A percentile compares a stretch with the other conserved stretches of the same genome.
phyloP scores from a whole-genome alignment of 73 alveolate species.

The Paraurostyla sp. region DNA sequence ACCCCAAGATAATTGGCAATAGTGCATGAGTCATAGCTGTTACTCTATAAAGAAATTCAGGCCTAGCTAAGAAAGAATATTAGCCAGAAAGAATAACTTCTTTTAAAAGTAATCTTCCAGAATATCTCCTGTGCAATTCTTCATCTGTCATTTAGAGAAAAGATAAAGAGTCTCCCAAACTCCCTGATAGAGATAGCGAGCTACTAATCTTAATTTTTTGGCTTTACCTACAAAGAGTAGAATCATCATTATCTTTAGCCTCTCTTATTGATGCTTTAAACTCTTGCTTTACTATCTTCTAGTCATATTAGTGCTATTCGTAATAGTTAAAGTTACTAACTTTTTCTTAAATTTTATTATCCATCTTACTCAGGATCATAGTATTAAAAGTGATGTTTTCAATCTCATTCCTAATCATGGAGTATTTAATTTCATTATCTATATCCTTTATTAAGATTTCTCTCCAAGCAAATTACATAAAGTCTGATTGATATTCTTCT shows the following conservation, averaged over 20 bases:
- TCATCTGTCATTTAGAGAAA: no score
- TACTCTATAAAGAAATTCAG: no score
- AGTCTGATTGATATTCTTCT: neutral
- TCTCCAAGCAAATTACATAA: neutral
- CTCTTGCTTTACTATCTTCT: neutral
- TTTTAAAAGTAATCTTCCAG: no score
- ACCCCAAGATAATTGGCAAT: neutral
- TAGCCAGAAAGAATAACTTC: no score
- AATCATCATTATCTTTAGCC: no score
- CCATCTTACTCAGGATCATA: neutral
- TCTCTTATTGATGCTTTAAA: no score
- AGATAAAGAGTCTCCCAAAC: no score
- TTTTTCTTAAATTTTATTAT: neutral
- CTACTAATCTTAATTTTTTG: no score
- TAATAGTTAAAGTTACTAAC: neutral
- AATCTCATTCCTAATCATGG: conserved; percentile 25
- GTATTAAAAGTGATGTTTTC: neutral
- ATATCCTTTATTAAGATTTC: neutral
- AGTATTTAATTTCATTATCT: neutral
- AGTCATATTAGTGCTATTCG: neutral
- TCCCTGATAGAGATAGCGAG: no score
- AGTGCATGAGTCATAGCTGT: neutral
- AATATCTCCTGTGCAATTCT: no score
- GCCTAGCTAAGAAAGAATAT: no score
- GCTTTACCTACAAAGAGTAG: no score